Evolutionary conservation across 2,329 filamentous ascomycete genomes (phyloP).

Genomic region (Microsporum ferrugineum): DNA sequence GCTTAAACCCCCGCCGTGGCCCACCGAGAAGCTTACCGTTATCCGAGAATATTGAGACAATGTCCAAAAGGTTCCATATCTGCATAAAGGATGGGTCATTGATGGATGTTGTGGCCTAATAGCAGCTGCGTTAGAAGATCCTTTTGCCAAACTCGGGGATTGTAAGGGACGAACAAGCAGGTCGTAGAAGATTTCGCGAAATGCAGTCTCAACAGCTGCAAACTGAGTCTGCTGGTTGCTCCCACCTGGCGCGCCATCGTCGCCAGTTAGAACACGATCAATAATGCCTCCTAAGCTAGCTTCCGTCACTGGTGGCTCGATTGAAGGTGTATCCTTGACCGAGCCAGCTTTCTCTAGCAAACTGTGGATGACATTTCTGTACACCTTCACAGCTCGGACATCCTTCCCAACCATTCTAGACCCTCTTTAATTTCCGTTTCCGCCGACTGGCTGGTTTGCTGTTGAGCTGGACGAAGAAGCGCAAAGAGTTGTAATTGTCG

Average conservation of each 20-base stretch:
- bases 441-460: background rate
- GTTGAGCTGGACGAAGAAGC: background rate
- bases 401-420: slow-evolving; percentile 25
- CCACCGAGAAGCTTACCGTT: slow-evolving; percentile 47
- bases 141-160: slow-evolving; percentile 4
- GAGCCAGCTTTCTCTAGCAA: slow-evolving; percentile 49
- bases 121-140: slow-evolving; percentile 10
- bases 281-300: slow-evolving; percentile 42
- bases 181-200: slow-evolving; percentile 66
- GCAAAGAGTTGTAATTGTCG: background rate
- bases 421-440: background rate
- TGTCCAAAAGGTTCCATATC: slow-evolving; percentile 88
- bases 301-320: slow-evolving; percentile 67
- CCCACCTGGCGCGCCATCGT: slow-evolving; percentile 20
- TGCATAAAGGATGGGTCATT: slow-evolving; percentile 65
- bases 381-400: slow-evolving; percentile 30
- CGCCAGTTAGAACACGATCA: slow-evolving; percentile 31
- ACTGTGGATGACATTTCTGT: slow-evolving; percentile 44
- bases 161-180: slow-evolving; percentile 53
- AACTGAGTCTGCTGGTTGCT: slow-evolving; percentile 46
- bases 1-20: background rate
- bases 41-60: slow-evolving; percentile 79
- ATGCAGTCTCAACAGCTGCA: slow-evolving; percentile 70
- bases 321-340: slow-evolving; percentile 47
- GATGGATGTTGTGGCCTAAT: slow-evolving; percentile 61